phyloP scores from a whole-genome alignment of 371 early-diverging fungal genomes.

The Rhizopus arrhizus region DNA sequence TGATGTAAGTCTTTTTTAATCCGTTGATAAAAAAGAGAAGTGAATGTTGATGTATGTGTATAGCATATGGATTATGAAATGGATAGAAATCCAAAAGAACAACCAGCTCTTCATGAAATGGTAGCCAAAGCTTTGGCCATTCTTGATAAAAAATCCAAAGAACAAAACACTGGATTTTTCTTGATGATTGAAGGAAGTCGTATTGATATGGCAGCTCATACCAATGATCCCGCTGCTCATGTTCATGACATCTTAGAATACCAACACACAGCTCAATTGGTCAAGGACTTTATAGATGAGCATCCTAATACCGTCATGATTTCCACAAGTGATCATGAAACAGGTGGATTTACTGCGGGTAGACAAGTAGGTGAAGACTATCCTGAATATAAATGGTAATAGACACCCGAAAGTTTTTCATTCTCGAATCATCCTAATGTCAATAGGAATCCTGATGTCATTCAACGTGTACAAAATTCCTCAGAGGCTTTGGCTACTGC shows the following conservation, averaged over 20 bases:
- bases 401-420: too few species aligned
- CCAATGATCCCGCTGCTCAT: slow-evolving; percentile 91
- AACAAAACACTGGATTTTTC: slow-evolving; percentile 73
- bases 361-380: slow-evolving; percentile 66
- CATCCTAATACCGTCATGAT: slow-evolving; percentile 85
- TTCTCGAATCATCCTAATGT: neutral
- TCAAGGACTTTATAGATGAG: slow-evolving; percentile 71
- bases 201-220: slow-evolving; percentile 83
- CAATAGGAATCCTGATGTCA: slow-evolving; percentile 64
- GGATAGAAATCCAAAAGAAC: slow-evolving; percentile 64
- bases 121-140: slow-evolving; percentile 65
- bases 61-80: slow-evolving; percentile 82
- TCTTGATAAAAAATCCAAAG: slow-evolving; percentile 43
- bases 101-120: slow-evolving; percentile 81
- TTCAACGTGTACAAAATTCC: slow-evolving; percentile 69
- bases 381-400: slow-evolving; percentile 83
- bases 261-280: slow-evolving; percentile 71
- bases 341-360: slow-evolving; percentile 87
- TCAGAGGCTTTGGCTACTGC: slow-evolving; percentile 56
- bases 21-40: neutral
- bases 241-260: slow-evolving; percentile 89
- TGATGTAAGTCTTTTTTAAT: slow-evolving; percentile 23
- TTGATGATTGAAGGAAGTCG: slow-evolving; percentile 94
- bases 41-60: neutral
- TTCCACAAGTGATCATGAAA: slow-evolving; percentile 92